Percentiles rank a stretch among this genome's conserved stretches.
phyloP scores from a whole-genome alignment of 2,329 filamentous ascomycete genomes.

The Calonectria multiphialidica region DNA sequence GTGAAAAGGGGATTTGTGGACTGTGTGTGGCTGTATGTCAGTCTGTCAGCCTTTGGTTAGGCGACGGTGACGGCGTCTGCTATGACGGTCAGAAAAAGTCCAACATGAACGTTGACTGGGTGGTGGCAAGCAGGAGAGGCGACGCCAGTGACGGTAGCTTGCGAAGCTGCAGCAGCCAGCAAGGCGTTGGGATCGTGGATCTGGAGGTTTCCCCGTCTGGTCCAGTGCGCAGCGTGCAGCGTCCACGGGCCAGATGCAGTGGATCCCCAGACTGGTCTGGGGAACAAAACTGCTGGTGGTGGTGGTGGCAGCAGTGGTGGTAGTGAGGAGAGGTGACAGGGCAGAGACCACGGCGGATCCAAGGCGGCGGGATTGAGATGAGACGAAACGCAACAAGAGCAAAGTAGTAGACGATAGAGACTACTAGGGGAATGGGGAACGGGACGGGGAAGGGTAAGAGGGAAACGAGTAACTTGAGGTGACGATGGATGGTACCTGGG shows the following conservation, averaged over 20 bases:
- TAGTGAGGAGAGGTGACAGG: conserved; percentile 14
- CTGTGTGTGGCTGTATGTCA: conserved; percentile 4
- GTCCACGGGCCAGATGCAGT: conserved; percentile 35
- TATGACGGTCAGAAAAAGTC: conserved; percentile 11
- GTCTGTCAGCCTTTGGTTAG: conserved; percentile 9
- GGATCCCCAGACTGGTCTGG: conserved; percentile 35
- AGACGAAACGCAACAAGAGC: conserved; percentile 16
- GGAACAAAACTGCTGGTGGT: conserved; percentile 28
- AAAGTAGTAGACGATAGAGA: conserved; percentile 27
- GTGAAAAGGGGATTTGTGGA: conserved; percentile 5
- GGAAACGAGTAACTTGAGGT: conserved; percentile 39
- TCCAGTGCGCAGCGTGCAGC: conserved; percentile 3
- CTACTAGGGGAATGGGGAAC: conserved; percentile 16
- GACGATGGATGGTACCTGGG: conserved; percentile 52
- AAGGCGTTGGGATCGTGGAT: conserved; percentile 20
- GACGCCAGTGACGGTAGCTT: conserved; percentile 7
- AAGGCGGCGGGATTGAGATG: neutral
- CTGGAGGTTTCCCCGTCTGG: conserved; percentile 15
- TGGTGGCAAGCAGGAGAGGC: conserved; percentile 6
- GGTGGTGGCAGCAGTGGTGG: neutral
- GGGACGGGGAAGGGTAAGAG: conserved; percentile 31
- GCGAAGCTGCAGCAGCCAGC: neutral
- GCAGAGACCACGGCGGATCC: conserved; percentile 6
- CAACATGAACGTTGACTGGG: neutral
- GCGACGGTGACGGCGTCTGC: conserved; percentile 12